phyloP scores from a whole-genome alignment of 192 early-diverging fungal genomes.

The Coemansia sp. region DNA sequence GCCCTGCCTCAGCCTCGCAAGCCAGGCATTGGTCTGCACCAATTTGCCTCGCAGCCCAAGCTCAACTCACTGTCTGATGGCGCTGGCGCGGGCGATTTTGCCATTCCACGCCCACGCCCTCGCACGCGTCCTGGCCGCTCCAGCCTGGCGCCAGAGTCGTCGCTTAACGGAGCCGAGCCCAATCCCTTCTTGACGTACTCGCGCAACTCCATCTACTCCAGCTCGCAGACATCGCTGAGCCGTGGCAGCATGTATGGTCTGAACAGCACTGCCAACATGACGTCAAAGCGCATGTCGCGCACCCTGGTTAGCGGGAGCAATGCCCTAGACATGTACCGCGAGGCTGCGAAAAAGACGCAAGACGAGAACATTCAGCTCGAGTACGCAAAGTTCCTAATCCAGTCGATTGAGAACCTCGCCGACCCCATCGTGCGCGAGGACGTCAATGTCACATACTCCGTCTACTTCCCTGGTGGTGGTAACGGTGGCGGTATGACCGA shows the following conservation, averaged over 20 bases:
- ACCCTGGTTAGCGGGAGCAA: slow-evolving; percentile 52
- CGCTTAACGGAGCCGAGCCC: slow-evolving; percentile 20
- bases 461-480: slow-evolving; percentile 46
- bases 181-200: slow-evolving; percentile 53
- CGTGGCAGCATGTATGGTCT: slow-evolving; percentile 48
- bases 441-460: slow-evolving; percentile 50
- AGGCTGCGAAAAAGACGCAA: slow-evolving; percentile 74
- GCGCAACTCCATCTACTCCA: slow-evolving; percentile 56
- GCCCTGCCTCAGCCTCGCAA: slow-evolving; percentile 21
- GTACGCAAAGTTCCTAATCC: slow-evolving; percentile 73
- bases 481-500: slow-evolving; percentile 12
- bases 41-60: slow-evolving; percentile 41
- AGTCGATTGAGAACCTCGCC: slow-evolving; percentile 60
- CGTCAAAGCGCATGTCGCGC: slow-evolving; percentile 50
- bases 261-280: slow-evolving; percentile 14
- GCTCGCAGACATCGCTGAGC: slow-evolving; percentile 49
- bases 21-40: slow-evolving; percentile 28
- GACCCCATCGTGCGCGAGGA: slow-evolving; percentile 48
- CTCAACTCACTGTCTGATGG: slow-evolving; percentile 14
- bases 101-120: slow-evolving; percentile 27
- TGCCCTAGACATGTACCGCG: slow-evolving; percentile 67
- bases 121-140: slow-evolving; percentile 42
- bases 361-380: slow-evolving; percentile 70
- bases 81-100: slow-evolving; percentile 21
- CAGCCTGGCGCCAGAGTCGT: slow-evolving; percentile 13